Evolutionary conservation across 192 early-diverging fungal genomes (phyloP).

Genomic region (Gorgonomyces haynaldii): DNA sequence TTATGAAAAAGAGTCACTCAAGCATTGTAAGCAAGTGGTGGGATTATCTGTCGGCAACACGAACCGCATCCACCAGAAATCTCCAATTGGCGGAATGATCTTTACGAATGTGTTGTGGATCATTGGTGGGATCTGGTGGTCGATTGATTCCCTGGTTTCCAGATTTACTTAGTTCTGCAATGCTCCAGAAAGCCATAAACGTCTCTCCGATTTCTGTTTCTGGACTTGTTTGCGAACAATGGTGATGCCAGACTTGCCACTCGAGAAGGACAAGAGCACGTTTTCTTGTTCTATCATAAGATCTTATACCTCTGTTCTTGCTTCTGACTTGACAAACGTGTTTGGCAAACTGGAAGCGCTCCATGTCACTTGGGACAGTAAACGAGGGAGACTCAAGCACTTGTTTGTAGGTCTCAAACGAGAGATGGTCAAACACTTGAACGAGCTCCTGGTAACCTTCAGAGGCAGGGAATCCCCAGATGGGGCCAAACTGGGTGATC

Average conservation of each 20-base stretch:
- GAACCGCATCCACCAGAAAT: neutral
- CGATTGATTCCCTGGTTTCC: no score
- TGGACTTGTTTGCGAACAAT: conserved; percentile 48
- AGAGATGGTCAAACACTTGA: conserved; percentile 31
- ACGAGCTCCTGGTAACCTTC: conserved; percentile 41
- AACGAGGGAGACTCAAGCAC: conserved; percentile 38
- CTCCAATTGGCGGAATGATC: no score
- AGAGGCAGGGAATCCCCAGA: conserved; percentile 34
- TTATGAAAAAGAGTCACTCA: neutral
- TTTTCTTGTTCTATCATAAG: conserved; percentile 42
- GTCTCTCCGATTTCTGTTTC: no score
- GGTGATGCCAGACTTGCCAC: conserved; percentile 43
- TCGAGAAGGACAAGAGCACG: conserved; percentile 41
- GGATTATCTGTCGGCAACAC: neutral
- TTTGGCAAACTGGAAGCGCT: conserved; percentile 42
- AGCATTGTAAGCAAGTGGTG: neutral
- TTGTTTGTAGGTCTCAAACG: conserved; percentile 49
- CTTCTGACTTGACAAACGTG: conserved; percentile 32
- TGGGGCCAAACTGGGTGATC: conserved; percentile 10
- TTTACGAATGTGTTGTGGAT: no score
- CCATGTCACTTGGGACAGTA: conserved; percentile 41
- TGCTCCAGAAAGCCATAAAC: no score
- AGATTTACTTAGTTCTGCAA: no score
- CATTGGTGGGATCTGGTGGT: no score
- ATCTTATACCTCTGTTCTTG: conserved; percentile 5